Evolutionary conservation across 1,139 yeast genomes (phyloP), one percentile per base, ranked within the genome.

Genomic region (Saccharomyces hybrid): DNA sequence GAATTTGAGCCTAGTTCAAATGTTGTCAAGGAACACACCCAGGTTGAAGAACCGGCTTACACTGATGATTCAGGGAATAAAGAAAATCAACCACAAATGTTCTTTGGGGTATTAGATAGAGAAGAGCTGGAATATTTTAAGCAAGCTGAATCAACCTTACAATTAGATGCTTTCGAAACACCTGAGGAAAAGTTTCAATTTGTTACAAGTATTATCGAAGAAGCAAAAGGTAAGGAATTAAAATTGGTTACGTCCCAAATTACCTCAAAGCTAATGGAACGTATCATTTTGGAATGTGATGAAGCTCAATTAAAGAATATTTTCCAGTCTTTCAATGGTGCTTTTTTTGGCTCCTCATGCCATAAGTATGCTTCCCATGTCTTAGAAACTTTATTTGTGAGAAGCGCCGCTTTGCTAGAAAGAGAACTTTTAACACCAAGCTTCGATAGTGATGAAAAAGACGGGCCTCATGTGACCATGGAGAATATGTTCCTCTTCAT

Each of bases 341-440:
- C 86, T 63, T 87, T 88, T 65, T 81, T 79, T 28, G 81, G 86
- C n/a, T 75, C 91, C 57, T 81, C 95, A 1, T 84, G 83, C 63
- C 97, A 93, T 66, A 90, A 91, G 68, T 93, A 89, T 69, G 84
- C 97, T 0, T 91, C 98, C 0, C 99, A 93, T 70, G 96, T 95
- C 53, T 77, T 90, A 52, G 99, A 93, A 69, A 88, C 98, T 0
- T 76, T 91, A 51, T 72, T 93, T 46, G 88, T 86, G 31, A 77
- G 95, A 67, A 72, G 82, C 52, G 95, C 97, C 1, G 83, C 89
- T 0, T 70, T 87, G 56, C 78, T 88, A 27, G 97, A 90, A 69
- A 82, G 81, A 61, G 96, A 88, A 73, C 72, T 75, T 59, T 67
- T 73, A 66, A 75, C 70, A 47, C 73, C 75, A 51, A 70, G 69